Evolutionary conservation across 169 alveolate genomes (phyloP).

Genomic region (Besnoitia besnoiti): DNA sequence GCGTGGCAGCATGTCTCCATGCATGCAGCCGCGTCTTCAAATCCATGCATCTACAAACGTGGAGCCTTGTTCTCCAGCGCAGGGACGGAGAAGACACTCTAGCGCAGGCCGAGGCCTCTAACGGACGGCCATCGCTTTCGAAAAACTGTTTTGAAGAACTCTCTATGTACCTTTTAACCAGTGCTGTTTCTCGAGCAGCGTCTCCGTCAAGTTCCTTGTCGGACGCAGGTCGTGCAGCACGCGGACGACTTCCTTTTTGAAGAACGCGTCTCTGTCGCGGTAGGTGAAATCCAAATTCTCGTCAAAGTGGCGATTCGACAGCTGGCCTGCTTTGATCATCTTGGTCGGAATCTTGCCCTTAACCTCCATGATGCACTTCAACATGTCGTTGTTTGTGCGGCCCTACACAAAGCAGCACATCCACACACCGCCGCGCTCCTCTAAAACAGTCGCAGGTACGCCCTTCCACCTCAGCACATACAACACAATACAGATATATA

Average conservation of each 20-base stretch:
- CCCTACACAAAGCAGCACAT: slow-evolving; percentile 79
- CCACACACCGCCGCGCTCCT: neutral
- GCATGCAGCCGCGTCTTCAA: neutral
- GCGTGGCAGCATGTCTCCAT: too few species aligned
- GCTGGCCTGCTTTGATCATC: slow-evolving; percentile 89
- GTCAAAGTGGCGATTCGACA: slow-evolving; percentile 86
- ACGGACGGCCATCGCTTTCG: neutral
- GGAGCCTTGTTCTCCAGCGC: too few species aligned
- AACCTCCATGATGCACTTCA: slow-evolving; percentile 92
- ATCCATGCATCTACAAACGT: too few species aligned
- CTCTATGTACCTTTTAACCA: slow-evolving; percentile 73
- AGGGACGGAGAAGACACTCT: too few species aligned
- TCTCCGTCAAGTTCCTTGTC: slow-evolving; percentile 81
- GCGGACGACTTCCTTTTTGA: slow-evolving; percentile 81
- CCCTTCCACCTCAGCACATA: neutral
- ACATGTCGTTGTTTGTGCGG: slow-evolving; percentile 95
- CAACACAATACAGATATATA: neutral
- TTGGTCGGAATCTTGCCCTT: slow-evolving; percentile 94
- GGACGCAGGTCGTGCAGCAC: slow-evolving; percentile 82
- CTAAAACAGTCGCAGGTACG: too few species aligned
- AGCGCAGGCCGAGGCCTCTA: neutral
- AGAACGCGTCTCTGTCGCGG: slow-evolving; percentile 80
- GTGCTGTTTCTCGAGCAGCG: slow-evolving; percentile 80
- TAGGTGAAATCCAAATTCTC: slow-evolving; percentile 81
- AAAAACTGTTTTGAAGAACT: too few species aligned